phyloP scores from a whole-genome alignment of 2,329 filamentous ascomycete genomes.

The Colletotrichum salicis region DNA sequence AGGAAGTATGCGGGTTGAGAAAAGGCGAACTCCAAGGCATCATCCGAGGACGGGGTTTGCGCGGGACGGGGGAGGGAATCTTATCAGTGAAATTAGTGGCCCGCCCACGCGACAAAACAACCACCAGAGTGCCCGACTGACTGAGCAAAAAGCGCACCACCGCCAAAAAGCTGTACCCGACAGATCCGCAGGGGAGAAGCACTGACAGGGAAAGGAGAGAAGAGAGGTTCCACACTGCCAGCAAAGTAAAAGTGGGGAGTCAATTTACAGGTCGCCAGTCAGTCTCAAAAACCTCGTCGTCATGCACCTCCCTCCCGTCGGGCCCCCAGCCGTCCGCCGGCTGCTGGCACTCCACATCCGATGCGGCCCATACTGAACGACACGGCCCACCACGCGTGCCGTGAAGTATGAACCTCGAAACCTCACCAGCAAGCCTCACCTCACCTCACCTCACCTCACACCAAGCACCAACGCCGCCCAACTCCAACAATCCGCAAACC shows the following conservation, averaged over 20 bases:
- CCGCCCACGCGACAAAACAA: slow-evolving; percentile 13
- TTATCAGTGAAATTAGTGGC: slow-evolving; percentile 30
- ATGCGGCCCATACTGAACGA: not conserved
- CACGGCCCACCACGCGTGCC: not conserved
- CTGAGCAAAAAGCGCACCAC: not conserved
- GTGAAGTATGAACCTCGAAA: slow-evolving; percentile 17
- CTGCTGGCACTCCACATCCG: not conserved
- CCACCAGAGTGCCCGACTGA: not conserved
- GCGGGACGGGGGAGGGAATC: slow-evolving; percentile 9
- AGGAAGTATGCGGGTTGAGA: not conserved
- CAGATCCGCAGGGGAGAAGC: slow-evolving; percentile 19
- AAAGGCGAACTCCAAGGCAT: not conserved
- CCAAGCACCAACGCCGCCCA: not conserved
- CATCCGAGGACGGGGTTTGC: not conserved
- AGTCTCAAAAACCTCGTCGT: not conserved
- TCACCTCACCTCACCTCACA: not conserved
- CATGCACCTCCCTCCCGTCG: not conserved
- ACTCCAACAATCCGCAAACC: not conserved
- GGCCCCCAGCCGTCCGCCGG: not conserved
- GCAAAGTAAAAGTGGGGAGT: slow-evolving; percentile 22
- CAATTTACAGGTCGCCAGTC: not conserved
- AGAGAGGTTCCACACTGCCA: slow-evolving; percentile 16
- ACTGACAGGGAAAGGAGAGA: slow-evolving; percentile 5
- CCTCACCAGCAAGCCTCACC: slow-evolving; percentile 1
- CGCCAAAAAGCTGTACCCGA: slow-evolving; percentile 10